Conservation (phyloP, 345 rosid genomes). For the Triadica sebifera region DNA sequence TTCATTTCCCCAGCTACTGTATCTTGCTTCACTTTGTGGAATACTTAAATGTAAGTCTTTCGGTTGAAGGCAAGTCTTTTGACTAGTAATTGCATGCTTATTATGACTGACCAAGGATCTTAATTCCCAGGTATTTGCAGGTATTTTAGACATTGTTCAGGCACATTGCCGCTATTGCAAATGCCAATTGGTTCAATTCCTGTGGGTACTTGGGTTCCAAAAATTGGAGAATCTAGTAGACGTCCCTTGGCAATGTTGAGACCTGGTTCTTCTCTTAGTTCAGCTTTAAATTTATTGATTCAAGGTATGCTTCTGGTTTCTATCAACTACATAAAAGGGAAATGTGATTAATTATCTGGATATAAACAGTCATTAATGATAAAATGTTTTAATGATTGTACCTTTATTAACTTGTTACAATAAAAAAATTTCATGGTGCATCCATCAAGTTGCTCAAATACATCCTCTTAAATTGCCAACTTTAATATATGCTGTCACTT, state of each 20-base stretch:
- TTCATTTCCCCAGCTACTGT: constrained; percentile 33
- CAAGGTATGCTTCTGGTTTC: constrained; percentile 24
- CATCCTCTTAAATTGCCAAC: neutral
- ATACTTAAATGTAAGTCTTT: constrained; percentile 31
- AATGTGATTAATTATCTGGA: neutral
- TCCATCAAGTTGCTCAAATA: neutral
- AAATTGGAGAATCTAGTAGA: constrained; percentile 31
- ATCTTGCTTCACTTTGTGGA: constrained; percentile 36
- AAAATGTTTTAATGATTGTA: neutral
- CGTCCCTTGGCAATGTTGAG: constrained; percentile 33
- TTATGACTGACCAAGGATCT: constrained; percentile 16
- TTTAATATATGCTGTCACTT: neutral
- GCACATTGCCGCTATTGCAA: constrained; percentile 30
- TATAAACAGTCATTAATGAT: neutral
- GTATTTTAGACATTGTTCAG: constrained; percentile 28
- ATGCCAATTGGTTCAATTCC: constrained; percentile 32
- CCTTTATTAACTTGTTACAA: neutral
- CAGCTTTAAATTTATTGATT: constrained; percentile 33
- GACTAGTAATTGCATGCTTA: neutral
- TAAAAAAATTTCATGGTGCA: neutral
- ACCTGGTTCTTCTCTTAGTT: constrained; percentile 32
- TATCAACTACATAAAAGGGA: constrained; percentile 1
- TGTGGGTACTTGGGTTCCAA: constrained; percentile 34
- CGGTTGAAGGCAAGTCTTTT: neutral
- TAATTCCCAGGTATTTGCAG: constrained; percentile 36